Evolutionary conservation across 2,329 filamentous ascomycete genomes (phyloP), one percentile per base, ranked within the genome.

Genomic region (Ophiocordyceps polyrhachis-furcata): DNA sequence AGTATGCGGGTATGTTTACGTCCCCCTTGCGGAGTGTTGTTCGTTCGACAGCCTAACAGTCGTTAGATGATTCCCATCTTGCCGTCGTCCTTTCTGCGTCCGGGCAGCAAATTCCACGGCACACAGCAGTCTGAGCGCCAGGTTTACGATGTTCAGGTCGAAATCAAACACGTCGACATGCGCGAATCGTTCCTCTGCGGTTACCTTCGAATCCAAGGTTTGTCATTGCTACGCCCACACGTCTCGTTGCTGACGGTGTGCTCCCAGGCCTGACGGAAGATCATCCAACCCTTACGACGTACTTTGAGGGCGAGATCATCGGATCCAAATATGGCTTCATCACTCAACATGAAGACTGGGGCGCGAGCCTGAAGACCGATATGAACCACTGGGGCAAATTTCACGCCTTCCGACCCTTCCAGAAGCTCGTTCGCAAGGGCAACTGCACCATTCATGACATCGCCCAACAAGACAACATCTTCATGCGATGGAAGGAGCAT

Each of bases 401-500:
- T 60, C 74, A 76, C 2, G 82, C 87, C 9, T 96, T 93, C 70
- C 76, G 81, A 45, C 86, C 84, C 2, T 78, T 89, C 47, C 62
- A 67, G 41, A 77, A 75, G 54, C 66, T 70, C 47, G 71, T 70
- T 31, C 68, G 67, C 41, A 77, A 72, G 52, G 73, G 74, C 15
- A 60, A 76, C 20, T 61, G 70, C 25, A 52, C 58, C 67, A 68
- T 78, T 67, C 66, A 79, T 67, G 81, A 93, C 53, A 76, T 81
- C 52, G 74, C 77, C 42, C 83, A 93, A 57, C 73, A 79, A 50
- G 88, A 95, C 53, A 80, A 93, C 59, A 80, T 98, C 29, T 98
- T 95, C 57, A 98, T 98, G 91, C 79, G 91, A 48, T 98, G 91
- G 91, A 98, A 98, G 63, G 91, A 98, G 58, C 87, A 93, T 55